Evolutionary conservation across 2,329 filamentous ascomycete genomes (phyloP), one percentile per base, ranked within the genome.

Genomic region (Thelonectria blattea): DNA sequence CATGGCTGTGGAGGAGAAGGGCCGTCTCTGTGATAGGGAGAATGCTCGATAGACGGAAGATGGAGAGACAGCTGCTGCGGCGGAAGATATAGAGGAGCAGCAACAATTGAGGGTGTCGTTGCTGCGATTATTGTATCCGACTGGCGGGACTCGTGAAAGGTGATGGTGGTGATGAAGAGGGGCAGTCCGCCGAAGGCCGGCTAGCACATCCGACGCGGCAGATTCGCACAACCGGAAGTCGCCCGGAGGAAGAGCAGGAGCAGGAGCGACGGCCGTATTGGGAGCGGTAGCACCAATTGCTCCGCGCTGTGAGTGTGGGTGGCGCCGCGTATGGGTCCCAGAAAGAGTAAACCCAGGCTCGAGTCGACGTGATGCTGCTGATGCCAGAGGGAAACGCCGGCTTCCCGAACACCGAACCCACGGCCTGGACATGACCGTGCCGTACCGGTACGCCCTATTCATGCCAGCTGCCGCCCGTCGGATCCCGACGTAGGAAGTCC

Each of bases 1-100:
- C 93, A 97, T 98, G 74, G 79, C 82, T 78, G 80, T 73, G 69
- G 80, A 78, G 43, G 79, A 78, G 69, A 82, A 83, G 60, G 65
- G 62, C 65, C 71, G 71, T 66, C 64, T 65, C 64, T 69, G 65
- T 8, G 52, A 14, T 37, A 55, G 41, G 46, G 42, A 56, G 22
- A 56, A 60, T 37, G 56, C 41, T 7, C 50, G 48, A 18, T 49
- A 61, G 51, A 61, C 51, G 57, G 52, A 41, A 32, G 47, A 45
- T 48, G 41, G 45, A 18, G 34, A 37, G 52, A 27, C 47, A 50
- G 49, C 49, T 52, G 58, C 62, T 30, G 42, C 56, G 61, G 58
- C 52, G 55, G 56, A 49, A 65, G 47, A 58, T 20, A 56, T 42
- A 10, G 55, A 52, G 48, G 58, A 57, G 58, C 62, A 50, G 58